Evolutionary conservation across 768 basidiomycete species (phyloP).

Genomic region (Lactarius vividus): DNA sequence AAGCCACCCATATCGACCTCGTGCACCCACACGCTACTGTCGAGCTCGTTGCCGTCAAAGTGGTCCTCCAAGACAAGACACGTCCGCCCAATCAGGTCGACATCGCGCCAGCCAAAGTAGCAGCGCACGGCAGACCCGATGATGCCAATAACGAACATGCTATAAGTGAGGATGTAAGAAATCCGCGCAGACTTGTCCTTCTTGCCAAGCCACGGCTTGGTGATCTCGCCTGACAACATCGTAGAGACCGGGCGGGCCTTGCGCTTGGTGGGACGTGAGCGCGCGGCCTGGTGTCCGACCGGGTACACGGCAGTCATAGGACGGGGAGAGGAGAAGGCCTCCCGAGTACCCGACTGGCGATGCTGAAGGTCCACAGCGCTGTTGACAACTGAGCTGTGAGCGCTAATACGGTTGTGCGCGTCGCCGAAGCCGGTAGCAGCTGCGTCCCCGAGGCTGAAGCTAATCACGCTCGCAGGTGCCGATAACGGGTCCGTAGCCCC

Average conservation of each 20-base stretch:
- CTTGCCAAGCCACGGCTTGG: conserved; percentile 60
- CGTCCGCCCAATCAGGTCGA: conserved; percentile 49
- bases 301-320: conserved; percentile 55
- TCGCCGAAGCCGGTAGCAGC: conserved; percentile 40
- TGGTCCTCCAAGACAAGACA: conserved; percentile 76
- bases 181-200: conserved; percentile 50
- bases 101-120: conserved; percentile 54
- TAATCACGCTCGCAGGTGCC: conserved; percentile 47
- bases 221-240: conserved; percentile 35
- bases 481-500: conserved; percentile 48
- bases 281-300: conserved; percentile 33
- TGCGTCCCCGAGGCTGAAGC: conserved; percentile 38
- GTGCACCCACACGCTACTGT: conserved; percentile 59
- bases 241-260: conserved; percentile 31
- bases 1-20: conserved; percentile 83
- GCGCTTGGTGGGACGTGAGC: conserved; percentile 27
- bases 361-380: conserved; percentile 47
- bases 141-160: conserved; percentile 52
- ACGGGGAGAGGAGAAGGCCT: conserved; percentile 59
- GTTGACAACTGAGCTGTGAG: conserved; percentile 39
- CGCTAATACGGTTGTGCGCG: conserved; percentile 35
- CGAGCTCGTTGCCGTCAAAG: conserved; percentile 58
- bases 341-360: conserved; percentile 43
- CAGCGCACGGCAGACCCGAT: conserved; percentile 51
- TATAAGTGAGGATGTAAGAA: conserved; percentile 57